Evolutionary conservation across 2,329 filamentous ascomycete genomes (phyloP), one percentile per base, ranked within the genome.

Genomic region (Shiraia sp.): DNA sequence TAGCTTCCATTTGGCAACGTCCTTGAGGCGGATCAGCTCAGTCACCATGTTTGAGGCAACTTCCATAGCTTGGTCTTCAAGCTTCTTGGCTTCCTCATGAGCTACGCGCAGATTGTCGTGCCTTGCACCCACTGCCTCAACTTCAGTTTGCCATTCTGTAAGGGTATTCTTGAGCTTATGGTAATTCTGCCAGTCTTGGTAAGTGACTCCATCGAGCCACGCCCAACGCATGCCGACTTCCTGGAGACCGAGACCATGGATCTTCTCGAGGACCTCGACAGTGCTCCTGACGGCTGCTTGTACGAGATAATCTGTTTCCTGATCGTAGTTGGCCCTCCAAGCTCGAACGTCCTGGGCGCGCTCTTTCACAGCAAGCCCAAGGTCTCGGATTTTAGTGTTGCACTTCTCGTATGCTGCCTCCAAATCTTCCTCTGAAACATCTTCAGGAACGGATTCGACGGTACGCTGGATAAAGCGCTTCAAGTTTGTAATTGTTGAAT

Each of bases 131-230:
- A 91, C 80, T 44, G 83, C 77, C 64, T 89, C 85, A 33, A 99
- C 83, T 55, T 95, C 88, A 25, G 82, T 78, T 40, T 88, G 86
- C 90, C 92, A 96, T 59, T 89, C 83, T 33, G 86, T 85, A 37
- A 96, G 88, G 10, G 87, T 86, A 39, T 80, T 82, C 73, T 88
- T 95, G 43, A 99, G 77, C 45, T 88, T 83, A 67, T 97, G 90
- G 64, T 96, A 99, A 67, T 92, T 93, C 45, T 86, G 83, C 93
- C 93, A 99, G 68, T 99, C 90, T 68, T 95, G 91, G 77, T 99
- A 96, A 1, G 92, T 95, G 47, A 99, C 82, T 23, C 90, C 90
- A 43, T 97, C 90, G 73, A 90, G 93, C 86, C 89, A 95, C 10
- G 92, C 90, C 91, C 93, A 99, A 45, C 74, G 79, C 83, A 95